phyloP scores from a whole-genome alignment of 441 rosid genomes.

The Croton setiger region DNA sequence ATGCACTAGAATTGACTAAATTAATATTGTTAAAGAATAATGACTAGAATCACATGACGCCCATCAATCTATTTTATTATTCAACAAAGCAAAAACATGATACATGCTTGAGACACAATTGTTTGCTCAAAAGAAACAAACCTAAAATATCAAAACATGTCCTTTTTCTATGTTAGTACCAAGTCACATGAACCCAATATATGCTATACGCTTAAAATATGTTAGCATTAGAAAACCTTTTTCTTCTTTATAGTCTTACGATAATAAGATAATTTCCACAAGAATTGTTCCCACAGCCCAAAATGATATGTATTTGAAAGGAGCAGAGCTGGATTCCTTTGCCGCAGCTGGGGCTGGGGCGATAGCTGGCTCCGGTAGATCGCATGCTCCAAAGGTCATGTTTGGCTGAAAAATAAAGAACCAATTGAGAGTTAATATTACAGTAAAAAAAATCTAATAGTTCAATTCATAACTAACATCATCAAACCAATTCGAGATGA shows the following conservation, averaged over 20 bases:
- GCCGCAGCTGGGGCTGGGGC: constrained; percentile 20
- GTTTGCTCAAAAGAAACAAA: constrained; percentile 11
- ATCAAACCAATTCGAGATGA: too few relatives aligned
- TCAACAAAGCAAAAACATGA: not conserved
- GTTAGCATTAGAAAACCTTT: too few relatives aligned
- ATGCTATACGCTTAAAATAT: too few relatives aligned
- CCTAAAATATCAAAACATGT: not conserved
- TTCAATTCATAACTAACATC: too few relatives aligned
- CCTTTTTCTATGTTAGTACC: not conserved
- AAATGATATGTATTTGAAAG: constrained; percentile 16
- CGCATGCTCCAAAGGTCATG: constrained; percentile 43
- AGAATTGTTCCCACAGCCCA: constrained; percentile 22
- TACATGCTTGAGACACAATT: not conserved
- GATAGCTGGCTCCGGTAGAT: constrained; percentile 27
- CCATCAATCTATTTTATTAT: not conserved
- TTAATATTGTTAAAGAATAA: too few relatives aligned
- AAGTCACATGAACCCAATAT: constrained; percentile 9
- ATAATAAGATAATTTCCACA: constrained; percentile 18
- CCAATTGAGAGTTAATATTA: too few relatives aligned
- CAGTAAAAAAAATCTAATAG: too few relatives aligned
- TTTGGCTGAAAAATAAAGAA: constrained; percentile 33
- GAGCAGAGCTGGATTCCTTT: constrained; percentile 32
- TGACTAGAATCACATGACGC: not conserved
- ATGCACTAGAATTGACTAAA: too few relatives aligned
- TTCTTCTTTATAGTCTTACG: too few relatives aligned